Conservation (phyloP, 2,329 filamentous ascomycete genomes). For the Penicillium griseofulvum region DNA sequence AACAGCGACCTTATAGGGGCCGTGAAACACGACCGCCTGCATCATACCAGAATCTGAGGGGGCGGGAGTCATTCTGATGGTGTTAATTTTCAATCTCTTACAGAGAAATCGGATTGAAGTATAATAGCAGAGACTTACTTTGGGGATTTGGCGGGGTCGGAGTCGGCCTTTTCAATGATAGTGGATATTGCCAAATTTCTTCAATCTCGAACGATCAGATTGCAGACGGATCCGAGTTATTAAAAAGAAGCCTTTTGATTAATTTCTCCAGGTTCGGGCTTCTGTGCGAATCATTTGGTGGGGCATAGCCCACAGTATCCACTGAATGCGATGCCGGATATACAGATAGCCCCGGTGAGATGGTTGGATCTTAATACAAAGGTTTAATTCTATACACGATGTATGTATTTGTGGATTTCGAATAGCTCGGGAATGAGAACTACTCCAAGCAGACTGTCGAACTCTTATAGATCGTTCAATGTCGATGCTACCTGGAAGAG, state of each 20-base stretch:
- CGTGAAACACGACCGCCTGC: conserved; percentile 87
- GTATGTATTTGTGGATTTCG: background rate
- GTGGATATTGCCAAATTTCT: background rate
- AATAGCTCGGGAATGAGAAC: background rate
- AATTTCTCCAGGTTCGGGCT: conserved; percentile 17
- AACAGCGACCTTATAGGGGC: conserved; percentile 69
- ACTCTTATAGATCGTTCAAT: background rate
- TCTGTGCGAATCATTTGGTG: conserved; percentile 18
- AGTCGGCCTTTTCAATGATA: background rate
- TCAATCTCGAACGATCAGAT: conserved; percentile 7
- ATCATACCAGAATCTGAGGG: conserved; percentile 54
- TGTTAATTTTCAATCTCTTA: conserved; percentile 8
- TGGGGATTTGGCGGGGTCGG: background rate
- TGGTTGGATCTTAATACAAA: background rate
- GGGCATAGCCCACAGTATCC: conserved; percentile 12
- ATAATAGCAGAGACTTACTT: conserved; percentile 5
- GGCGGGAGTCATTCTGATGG: conserved; percentile 16
- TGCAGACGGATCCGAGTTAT: conserved; percentile 4
- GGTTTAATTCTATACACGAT: background rate
- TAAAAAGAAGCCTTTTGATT: conserved; percentile 6
- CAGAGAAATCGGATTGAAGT: background rate
- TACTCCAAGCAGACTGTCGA: background rate
- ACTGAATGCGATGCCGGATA: conserved; percentile 1
- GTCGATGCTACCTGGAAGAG: background rate
- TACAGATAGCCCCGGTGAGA: background rate